Percentiles rank a stretch among this genome's conserved stretches.
Conservation (phyloP, 768 basidiomycete species). For the Pseudohyphozyma bogoriensis region DNA sequence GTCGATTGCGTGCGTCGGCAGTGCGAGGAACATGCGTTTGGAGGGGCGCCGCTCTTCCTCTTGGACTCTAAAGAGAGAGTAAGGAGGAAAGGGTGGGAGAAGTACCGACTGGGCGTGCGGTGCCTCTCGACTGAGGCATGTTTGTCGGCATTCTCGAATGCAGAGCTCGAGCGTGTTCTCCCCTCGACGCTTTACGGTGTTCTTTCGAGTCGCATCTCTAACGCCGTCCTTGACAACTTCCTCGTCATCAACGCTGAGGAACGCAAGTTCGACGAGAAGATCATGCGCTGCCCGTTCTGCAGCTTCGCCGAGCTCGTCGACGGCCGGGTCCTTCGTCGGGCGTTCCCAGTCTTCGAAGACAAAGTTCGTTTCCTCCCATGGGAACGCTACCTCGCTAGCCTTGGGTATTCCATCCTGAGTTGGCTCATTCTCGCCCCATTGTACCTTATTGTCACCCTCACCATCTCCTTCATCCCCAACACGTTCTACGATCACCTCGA, state of each 20-base stretch:
- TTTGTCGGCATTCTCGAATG: neutral
- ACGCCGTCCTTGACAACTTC: too few relatives aligned
- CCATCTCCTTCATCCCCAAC: neutral
- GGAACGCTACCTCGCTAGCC: neutral
- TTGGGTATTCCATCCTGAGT: neutral
- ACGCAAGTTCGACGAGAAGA: neutral
- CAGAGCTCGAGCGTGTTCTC: neutral
- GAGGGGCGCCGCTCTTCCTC: neutral
- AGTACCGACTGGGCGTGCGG: neutral
- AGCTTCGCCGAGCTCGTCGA: neutral
- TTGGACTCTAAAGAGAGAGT: neutral
- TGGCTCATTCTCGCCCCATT: neutral
- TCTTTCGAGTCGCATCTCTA: too few relatives aligned
- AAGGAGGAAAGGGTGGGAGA: neutral
- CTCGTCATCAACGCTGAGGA: too few relatives aligned
- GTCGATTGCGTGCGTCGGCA: neutral
- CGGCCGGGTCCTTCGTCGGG: neutral
- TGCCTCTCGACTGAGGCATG: neutral
- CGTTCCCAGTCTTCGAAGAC: neutral
- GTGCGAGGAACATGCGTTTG: neutral
- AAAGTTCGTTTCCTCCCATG: neutral
- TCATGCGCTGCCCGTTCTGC: conserved; percentile 6
- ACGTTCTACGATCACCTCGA: neutral
- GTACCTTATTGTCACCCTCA: neutral
- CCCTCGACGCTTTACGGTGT: neutral